Conservation (phyloP, 2,329 filamentous ascomycete genomes). For the Rutstroemia sydowiana region DNA sequence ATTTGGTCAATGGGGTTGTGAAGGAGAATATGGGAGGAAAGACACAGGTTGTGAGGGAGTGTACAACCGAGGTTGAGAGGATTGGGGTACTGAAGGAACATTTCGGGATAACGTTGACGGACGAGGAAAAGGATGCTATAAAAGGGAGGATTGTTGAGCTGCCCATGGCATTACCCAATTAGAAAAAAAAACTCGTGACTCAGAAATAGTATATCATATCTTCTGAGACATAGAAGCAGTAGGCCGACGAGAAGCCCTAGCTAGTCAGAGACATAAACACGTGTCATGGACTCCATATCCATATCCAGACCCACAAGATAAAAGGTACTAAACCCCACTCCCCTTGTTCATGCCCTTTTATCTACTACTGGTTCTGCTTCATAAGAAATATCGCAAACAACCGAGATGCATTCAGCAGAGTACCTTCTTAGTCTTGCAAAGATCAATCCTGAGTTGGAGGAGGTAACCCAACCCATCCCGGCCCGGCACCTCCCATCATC, state of each 20-base stretch:
- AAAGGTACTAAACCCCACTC: no score
- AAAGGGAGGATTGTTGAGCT: slow-evolving; percentile 34
- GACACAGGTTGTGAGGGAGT: slow-evolving; percentile 40
- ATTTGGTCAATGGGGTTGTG: slow-evolving; percentile 43
- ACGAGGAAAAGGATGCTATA: slow-evolving; percentile 44
- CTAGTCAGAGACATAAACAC: no score
- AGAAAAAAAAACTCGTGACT: not conserved
- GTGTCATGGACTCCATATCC: no score
- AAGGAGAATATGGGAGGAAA: slow-evolving; percentile 47
- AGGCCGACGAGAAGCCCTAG: no score
- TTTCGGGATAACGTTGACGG: slow-evolving; percentile 45
- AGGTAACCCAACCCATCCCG: slow-evolving; percentile 7
- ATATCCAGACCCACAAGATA: no score
- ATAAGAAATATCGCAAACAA: no score
- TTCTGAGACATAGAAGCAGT: no score
- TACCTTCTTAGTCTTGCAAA: slow-evolving; percentile 2
- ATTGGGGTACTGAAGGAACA: slow-evolving; percentile 40
- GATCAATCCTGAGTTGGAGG: slow-evolving; percentile 16
- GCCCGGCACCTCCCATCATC: no score
- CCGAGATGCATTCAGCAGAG: no score
- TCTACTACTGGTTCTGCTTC: no score
- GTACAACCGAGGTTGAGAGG: slow-evolving; percentile 46
- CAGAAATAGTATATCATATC: not conserved
- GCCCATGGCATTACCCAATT: not conserved
- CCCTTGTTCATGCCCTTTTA: no score